phyloP scores from a whole-genome alignment of 192 early-diverging fungal genomes.

The Backusella psychrophila region DNA sequence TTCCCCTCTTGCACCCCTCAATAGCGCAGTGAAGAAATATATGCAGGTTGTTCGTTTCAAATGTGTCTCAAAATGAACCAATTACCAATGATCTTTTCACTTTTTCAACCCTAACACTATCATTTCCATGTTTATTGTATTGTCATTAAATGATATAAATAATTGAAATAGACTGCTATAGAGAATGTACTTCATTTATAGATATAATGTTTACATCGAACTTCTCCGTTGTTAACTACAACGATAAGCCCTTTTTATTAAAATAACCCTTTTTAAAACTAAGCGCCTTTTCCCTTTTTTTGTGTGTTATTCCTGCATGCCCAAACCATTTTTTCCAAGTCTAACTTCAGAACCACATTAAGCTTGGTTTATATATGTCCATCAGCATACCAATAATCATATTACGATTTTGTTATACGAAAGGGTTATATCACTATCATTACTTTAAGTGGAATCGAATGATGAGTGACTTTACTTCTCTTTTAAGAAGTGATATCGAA shows the following conservation, averaged over 20 bases:
- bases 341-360: neutral
- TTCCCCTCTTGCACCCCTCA: neutral
- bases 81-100: neutral
- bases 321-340: neutral
- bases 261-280: neutral
- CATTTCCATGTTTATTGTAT: neutral
- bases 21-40: neutral
- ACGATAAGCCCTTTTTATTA: neutral
- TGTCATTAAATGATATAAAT: neutral
- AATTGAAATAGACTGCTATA: neutral
- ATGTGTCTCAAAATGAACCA: neutral
- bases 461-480: neutral
- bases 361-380: neutral
- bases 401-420: neutral
- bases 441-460: neutral
- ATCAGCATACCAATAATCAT: neutral
- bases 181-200: too few species aligned
- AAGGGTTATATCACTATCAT: neutral
- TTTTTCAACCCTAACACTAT: neutral
- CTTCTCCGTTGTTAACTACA: neutral
- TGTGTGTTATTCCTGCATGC: neutral
- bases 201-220: neutral
- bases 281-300: neutral
- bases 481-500: neutral
- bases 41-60: neutral